phyloP scores from a whole-genome alignment of 2,329 filamentous ascomycete species.

The Lojkania enalia region DNA sequence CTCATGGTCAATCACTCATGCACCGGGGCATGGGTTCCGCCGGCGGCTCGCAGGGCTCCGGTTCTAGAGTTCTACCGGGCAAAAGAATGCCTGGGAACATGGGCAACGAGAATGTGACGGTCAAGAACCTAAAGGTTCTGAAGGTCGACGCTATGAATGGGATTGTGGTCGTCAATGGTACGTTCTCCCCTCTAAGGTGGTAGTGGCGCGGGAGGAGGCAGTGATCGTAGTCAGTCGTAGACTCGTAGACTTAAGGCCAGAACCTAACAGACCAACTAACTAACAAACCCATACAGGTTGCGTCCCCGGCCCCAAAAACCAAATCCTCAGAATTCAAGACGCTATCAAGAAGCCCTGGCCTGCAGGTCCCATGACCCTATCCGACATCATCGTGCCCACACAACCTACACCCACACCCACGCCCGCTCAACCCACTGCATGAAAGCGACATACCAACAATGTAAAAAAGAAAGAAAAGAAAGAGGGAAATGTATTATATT shows the following conservation, averaged over 20 bases:
- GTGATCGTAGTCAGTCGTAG: not conserved
- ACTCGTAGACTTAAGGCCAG: too few relatives aligned
- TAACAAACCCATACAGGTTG: constrained; percentile 52
- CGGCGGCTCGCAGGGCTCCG: constrained; percentile 87
- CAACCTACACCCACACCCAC: constrained; percentile 15
- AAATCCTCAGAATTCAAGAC: constrained; percentile 83
- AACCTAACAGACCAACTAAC: constrained; percentile 2
- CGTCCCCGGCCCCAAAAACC: constrained; percentile 85
- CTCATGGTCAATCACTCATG: constrained; percentile 92
- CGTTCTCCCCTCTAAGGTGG: constrained; percentile 16
- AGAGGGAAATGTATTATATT: not conserved
- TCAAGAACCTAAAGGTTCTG: constrained; percentile 88
- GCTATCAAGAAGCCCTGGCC: constrained; percentile 85
- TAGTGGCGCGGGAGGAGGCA: not conserved
- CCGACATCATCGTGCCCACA: constrained; percentile 26
- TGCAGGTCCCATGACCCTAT: constrained; percentile 46
- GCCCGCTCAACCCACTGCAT: constrained; percentile 14
- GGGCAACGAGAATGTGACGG: constrained; percentile 85
- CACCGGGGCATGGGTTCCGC: constrained; percentile 90
- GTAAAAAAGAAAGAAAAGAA: not conserved
- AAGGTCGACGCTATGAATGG: constrained; percentile 86
- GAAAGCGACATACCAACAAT: not conserved
- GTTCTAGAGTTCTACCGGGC: constrained; percentile 88
- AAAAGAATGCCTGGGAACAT: constrained; percentile 98
- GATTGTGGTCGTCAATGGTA: constrained; percentile 84